phyloP scores from a whole-genome alignment of 176 grass and related monocot species.

The Oryza glumipatula region DNA sequence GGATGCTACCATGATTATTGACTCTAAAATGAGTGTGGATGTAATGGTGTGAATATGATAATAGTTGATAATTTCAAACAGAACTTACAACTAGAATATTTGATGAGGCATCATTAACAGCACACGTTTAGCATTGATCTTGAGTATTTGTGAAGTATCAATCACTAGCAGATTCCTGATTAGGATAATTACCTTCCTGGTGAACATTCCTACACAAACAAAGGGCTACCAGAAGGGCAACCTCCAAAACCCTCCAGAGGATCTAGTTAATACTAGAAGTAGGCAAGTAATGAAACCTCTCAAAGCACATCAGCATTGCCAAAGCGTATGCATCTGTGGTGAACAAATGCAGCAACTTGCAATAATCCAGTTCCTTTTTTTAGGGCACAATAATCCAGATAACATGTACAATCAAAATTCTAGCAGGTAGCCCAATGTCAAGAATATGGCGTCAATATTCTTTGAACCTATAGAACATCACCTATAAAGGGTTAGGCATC shows the following conservation, averaged over 20 bases:
- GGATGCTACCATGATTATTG: neutral
- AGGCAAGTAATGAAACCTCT: neutral
- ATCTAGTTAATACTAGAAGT: neutral
- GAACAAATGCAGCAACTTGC: neutral
- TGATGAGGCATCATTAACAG: neutral
- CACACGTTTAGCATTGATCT: conserved; percentile 7
- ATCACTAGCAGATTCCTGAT: neutral
- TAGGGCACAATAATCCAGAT: neutral
- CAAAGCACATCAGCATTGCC: neutral
- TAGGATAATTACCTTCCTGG: neutral
- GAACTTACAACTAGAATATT: neutral
- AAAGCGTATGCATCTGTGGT: neutral
- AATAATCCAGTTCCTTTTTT: neutral
- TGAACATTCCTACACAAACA: neutral
- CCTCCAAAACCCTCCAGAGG: neutral
- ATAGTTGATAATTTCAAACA: neutral
- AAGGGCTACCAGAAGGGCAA: conserved; percentile 5
- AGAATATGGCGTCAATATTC: neutral
- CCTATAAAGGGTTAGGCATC: neutral
- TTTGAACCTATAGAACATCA: neutral
- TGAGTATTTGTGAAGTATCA: neutral
- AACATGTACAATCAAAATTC: neutral
- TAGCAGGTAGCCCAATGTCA: neutral
- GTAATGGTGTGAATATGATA: neutral
- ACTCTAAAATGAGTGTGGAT: neutral